Percentiles rank a stretch among this genome's conserved stretches.
These are phyloP conservation scores for Acrodontium crateriforme DNA, from an alignment of 2,329 filamentous ascomycete species.

Conservation along the genomic window DNA sequence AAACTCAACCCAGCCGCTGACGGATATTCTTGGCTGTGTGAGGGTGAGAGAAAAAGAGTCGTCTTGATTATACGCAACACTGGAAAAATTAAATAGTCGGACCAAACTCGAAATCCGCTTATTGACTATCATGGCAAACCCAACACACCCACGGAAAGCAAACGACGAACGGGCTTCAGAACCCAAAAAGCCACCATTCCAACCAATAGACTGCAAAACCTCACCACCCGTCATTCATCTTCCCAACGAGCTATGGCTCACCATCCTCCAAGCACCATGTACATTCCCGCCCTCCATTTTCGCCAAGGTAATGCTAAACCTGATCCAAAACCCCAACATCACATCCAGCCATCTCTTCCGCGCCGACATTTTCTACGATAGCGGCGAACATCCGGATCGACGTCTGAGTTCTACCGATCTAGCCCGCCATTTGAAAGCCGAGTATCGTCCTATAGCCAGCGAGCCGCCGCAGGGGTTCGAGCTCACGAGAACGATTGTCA, in stretches of 20 bases:
- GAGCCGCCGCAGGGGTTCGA: constrained; percentile 18
- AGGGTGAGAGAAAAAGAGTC: background rate
- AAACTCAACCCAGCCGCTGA: too few species aligned
- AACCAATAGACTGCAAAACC: constrained; percentile 21
- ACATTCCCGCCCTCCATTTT: constrained; percentile 52
- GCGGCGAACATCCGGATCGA: constrained; percentile 19
- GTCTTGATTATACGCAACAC: background rate
- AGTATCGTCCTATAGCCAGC: constrained; percentile 17
- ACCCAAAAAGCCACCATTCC: constrained; percentile 7
- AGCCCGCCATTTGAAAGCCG: constrained; percentile 35
- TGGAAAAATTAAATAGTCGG: background rate
- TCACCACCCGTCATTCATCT: constrained; percentile 6
- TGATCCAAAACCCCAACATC: constrained; percentile 67
- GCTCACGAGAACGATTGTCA: constrained; percentile 52
- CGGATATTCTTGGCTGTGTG: too few species aligned
- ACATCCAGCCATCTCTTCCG: constrained; percentile 67
- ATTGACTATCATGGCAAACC: background rate
- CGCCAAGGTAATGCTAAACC: constrained; percentile 53
- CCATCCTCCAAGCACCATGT: constrained; percentile 29
- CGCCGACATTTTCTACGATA: constrained; percentile 56
- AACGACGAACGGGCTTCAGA: background rate
- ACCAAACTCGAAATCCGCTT: background rate
- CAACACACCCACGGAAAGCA: too few species aligned
- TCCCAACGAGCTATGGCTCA: constrained; percentile 16
- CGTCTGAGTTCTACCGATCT: constrained; percentile 28